These are phyloP conservation scores for Artemisia tridentata DNA, from an alignment of 129 eudicot genomes.

Conservation along the genomic window DNA sequence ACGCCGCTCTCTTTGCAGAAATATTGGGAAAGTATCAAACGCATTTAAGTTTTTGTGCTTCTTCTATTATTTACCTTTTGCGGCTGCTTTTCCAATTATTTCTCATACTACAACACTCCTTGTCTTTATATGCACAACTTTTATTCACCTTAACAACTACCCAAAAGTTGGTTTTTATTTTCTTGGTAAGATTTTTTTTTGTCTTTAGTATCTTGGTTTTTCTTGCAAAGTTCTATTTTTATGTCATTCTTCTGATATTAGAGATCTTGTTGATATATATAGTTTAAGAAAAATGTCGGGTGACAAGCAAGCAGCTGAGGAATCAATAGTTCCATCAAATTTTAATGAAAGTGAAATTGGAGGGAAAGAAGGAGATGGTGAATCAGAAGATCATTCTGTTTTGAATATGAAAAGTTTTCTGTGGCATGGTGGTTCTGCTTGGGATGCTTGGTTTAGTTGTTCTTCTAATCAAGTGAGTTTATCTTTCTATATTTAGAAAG, in stretches of 20 bases:
- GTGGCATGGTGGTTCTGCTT: slow-evolving; percentile 98
- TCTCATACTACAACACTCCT: slow-evolving; percentile 8
- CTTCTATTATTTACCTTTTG: not conserved
- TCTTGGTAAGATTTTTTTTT: not conserved
- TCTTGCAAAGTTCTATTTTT: not conserved
- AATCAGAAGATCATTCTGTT: slow-evolving; percentile 42
- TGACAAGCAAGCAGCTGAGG: slow-evolving; percentile 85
- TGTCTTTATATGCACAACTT: slow-evolving; percentile 6
- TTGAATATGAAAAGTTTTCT: slow-evolving; percentile 50
- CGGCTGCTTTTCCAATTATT: slow-evolving; percentile 27
- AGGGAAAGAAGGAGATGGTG: slow-evolving; percentile 26
- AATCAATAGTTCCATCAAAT: slow-evolving; percentile 68
- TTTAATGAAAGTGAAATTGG: slow-evolving; percentile 44
- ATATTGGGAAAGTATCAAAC: not conserved
- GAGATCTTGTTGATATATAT: not conserved
- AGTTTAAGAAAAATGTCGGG: slow-evolving; percentile 45
- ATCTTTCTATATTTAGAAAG: not conserved
- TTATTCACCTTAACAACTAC: not conserved
- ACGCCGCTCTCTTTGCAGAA: slow-evolving; percentile 10
- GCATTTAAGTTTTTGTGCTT: slow-evolving; percentile 16
- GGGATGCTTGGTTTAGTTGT: slow-evolving; percentile 99
- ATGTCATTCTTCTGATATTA: not conserved
- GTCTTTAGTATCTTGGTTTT: too few relatives aligned
- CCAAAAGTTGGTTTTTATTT: slow-evolving; percentile 9
- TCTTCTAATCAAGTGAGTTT: slow-evolving; percentile 86